phyloP scores from a whole-genome alignment of 306 rosid genomes.

The Lathyrus sativus region DNA sequence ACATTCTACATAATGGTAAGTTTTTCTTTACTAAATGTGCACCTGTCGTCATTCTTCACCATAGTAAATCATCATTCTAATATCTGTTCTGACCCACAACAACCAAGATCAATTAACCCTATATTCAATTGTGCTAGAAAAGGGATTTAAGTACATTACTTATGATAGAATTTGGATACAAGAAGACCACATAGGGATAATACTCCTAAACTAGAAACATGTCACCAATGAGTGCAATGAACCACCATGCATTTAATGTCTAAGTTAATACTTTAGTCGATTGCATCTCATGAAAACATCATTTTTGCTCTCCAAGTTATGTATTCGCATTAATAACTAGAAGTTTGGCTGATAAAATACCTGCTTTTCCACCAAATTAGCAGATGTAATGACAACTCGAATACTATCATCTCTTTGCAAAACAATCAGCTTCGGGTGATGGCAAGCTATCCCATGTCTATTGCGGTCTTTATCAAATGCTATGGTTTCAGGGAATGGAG shows the following conservation, averaged over 20 bases:
- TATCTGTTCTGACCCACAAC: conserved; percentile 15
- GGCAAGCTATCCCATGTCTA: conserved; percentile 81
- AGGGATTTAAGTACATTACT: conserved; percentile 1
- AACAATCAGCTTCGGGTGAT: conserved; percentile 80
- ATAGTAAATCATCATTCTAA: conserved; percentile 19
- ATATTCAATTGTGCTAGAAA: neutral
- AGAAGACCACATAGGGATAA: conserved; percentile 23
- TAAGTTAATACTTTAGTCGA: neutral
- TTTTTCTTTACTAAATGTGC: conserved; percentile 10
- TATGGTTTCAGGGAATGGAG: conserved; percentile 71
- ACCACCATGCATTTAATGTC: conserved; percentile 22
- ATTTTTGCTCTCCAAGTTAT: conserved; percentile 30
- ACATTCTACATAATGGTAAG: conserved; percentile 3
- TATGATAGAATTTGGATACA: conserved; percentile 20
- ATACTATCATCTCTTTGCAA: conserved; percentile 63
- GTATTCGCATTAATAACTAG: conserved; percentile 24
- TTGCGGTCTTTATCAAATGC: conserved; percentile 70
- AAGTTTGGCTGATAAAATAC: conserved; percentile 45
- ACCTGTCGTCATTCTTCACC: neutral
- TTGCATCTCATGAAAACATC: conserved; percentile 1
- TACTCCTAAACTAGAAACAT: conserved; percentile 33
- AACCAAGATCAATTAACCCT: conserved; percentile 19
- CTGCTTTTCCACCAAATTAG: conserved; percentile 83
- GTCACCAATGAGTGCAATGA: conserved; percentile 1
- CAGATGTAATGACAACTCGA: conserved; percentile 79